Evolutionary conservation across 768 basidiomycete genomes (phyloP).

Genomic region (Mycena latifolia): DNA sequence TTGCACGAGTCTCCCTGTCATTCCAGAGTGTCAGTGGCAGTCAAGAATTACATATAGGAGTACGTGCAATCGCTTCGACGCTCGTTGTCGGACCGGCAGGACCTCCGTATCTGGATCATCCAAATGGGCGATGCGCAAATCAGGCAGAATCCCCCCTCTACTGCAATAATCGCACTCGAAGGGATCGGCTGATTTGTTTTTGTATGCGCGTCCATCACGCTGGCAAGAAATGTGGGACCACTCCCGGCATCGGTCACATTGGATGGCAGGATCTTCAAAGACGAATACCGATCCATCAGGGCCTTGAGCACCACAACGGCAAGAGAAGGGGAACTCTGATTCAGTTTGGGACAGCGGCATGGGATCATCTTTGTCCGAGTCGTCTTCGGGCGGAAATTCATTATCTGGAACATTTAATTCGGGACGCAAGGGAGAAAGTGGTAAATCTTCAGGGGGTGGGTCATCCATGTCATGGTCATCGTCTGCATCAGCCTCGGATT

Average conservation of each 20-base stretch:
- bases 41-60: background rate
- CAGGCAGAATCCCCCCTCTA: background rate
- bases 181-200: background rate
- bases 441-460: no score
- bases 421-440: no score
- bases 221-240: slow-evolving; percentile 47
- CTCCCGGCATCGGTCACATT: slow-evolving; percentile 35
- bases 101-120: no score
- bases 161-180: background rate
- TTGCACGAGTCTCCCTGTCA: background rate
- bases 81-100: no score
- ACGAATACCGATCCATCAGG: slow-evolving; percentile 22
- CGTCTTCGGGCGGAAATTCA: no score
- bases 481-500: no score
- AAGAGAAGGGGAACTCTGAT: slow-evolving; percentile 28
- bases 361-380: background rate
- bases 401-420: no score
- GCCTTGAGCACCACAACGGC: slow-evolving; percentile 30
- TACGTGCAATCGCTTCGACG: background rate
- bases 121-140: no score
- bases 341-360: slow-evolving; percentile 4
- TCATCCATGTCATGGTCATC: no score
- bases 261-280: slow-evolving; percentile 36
- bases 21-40: background rate
- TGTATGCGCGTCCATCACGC: slow-evolving; percentile 36